Evolutionary conservation across 2,329 filamentous ascomycete genomes (phyloP).

Genomic region (Colletotrichum tabaci): DNA sequence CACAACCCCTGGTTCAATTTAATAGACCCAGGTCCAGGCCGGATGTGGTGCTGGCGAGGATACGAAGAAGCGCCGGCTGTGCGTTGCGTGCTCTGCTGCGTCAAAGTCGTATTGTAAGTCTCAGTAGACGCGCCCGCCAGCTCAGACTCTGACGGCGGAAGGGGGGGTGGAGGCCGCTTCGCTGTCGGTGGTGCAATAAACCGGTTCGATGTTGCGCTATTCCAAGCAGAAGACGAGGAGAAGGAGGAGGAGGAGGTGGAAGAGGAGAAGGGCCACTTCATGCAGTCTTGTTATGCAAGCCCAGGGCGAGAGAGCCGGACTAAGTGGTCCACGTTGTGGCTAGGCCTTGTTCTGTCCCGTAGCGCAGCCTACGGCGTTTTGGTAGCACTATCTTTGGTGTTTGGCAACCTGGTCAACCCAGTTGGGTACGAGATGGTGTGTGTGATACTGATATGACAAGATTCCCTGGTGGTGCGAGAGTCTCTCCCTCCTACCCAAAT

Average conservation of each 20-base stretch:
- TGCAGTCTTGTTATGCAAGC: slow-evolving; percentile 21
- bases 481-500: slow-evolving; percentile 27
- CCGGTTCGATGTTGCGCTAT: slow-evolving; percentile 36
- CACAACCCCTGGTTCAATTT: slow-evolving; percentile 33
- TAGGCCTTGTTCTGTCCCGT: slow-evolving; percentile 15
- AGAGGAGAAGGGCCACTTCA: slow-evolving; percentile 10
- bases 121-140: slow-evolving; percentile 11
- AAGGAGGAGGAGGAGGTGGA: background rate
- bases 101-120: background rate
- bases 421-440: background rate
- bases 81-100: slow-evolving; percentile 24
- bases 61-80: slow-evolving; percentile 34
- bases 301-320: slow-evolving; percentile 15
- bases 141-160: background rate
- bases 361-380: slow-evolving; percentile 18
- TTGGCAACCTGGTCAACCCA: background rate
- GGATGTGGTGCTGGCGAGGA: slow-evolving; percentile 25
- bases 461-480: slow-evolving; percentile 22
- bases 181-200: slow-evolving; percentile 40
- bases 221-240: background rate
- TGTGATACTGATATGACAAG: background rate
- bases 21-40: slow-evolving; percentile 40
- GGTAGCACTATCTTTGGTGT: slow-evolving; percentile 31
- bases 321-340: slow-evolving; percentile 37
- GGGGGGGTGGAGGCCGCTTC: slow-evolving; percentile 28